Percentiles rank a stretch among this genome's conserved stretches.
Evolutionary conservation across 73 alveolate species (phyloP).

Genomic region (Paramecium octaurelia): DNA sequence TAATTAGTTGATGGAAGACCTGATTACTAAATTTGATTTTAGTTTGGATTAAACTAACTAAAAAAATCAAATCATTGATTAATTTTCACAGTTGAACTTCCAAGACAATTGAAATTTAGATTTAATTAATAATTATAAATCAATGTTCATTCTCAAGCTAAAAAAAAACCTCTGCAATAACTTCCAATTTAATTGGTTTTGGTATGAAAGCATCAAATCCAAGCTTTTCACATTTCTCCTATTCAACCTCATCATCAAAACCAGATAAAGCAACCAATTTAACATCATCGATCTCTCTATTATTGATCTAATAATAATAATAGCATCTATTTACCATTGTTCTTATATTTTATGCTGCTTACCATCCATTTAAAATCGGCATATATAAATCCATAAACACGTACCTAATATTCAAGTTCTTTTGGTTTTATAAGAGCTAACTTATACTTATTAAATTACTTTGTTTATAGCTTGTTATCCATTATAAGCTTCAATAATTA

Average conservation of each 20-base stretch:
- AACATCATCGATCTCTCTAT: not conserved
- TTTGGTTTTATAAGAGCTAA: not conserved
- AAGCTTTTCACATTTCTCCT: not conserved
- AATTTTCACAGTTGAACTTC: not conserved
- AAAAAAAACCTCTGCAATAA: not conserved
- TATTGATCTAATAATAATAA: not conserved
- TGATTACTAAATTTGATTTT: not conserved
- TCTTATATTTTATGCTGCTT: not conserved
- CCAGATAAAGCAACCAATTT: not conserved
- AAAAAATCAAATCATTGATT: not conserved
- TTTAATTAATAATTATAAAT: not conserved
- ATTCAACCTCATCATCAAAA: not conserved
- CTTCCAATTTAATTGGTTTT: slow-evolving; percentile 25
- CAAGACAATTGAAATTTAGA: not conserved
- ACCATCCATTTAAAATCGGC: slow-evolving; percentile 60
- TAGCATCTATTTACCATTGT: not conserved
- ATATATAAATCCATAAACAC: slow-evolving; percentile 47
- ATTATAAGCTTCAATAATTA: slow-evolving; percentile 51
- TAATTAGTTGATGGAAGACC: not conserved
- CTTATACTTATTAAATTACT: not conserved
- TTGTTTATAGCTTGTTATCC: slow-evolving; percentile 46
- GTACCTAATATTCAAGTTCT: not conserved
- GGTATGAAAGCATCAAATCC: slow-evolving; percentile 25
- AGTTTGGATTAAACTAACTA: not conserved
- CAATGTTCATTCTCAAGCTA: not conserved